Evolutionary conservation across 805 yeast genomes (phyloP).

Genomic region (Nakazawaea pomicola): DNA sequence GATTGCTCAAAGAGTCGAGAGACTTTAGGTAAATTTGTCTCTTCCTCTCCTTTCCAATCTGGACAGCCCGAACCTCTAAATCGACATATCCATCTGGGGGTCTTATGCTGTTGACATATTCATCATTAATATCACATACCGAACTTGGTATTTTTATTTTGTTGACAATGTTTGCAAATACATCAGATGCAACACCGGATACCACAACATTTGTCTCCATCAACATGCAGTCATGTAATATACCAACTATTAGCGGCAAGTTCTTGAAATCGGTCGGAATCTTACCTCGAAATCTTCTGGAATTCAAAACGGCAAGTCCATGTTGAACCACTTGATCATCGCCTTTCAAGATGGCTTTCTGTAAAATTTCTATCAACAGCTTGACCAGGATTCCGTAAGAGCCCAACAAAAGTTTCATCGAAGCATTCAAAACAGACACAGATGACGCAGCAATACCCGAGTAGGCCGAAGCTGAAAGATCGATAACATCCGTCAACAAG

Average conservation of each 20-base stretch:
- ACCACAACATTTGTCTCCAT: constrained; percentile 50
- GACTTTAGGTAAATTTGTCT: constrained; percentile 35
- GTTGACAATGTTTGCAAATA: constrained; percentile 37
- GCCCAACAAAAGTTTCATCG: constrained; percentile 66
- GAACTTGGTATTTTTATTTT: constrained; percentile 42
- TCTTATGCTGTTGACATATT: constrained; percentile 38
- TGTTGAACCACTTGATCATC: constrained; percentile 59
- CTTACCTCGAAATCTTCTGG: constrained; percentile 53
- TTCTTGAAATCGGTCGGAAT: constrained; percentile 54
- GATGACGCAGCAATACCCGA: constrained; percentile 67
- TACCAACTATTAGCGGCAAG: constrained; percentile 38
- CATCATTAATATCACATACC: constrained; percentile 47
- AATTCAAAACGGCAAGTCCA: constrained; percentile 51
- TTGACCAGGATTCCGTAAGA: constrained; percentile 53
- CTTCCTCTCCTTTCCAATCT: constrained; percentile 58
- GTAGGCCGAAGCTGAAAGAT: constrained; percentile 64
- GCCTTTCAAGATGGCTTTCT: constrained; percentile 40
- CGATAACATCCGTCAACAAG: constrained; percentile 61
- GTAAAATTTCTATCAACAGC: constrained; percentile 42
- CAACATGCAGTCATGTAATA: constrained; percentile 49
- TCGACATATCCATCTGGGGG: constrained; percentile 61
- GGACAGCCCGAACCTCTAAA: constrained; percentile 53
- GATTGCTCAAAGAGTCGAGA: constrained; percentile 23
- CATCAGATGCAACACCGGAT: constrained; percentile 45
- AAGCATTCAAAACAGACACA: constrained; percentile 58